Evolutionary conservation across 2,329 filamentous ascomycete genomes (phyloP).

Genomic region (Diaporthe velutina): DNA sequence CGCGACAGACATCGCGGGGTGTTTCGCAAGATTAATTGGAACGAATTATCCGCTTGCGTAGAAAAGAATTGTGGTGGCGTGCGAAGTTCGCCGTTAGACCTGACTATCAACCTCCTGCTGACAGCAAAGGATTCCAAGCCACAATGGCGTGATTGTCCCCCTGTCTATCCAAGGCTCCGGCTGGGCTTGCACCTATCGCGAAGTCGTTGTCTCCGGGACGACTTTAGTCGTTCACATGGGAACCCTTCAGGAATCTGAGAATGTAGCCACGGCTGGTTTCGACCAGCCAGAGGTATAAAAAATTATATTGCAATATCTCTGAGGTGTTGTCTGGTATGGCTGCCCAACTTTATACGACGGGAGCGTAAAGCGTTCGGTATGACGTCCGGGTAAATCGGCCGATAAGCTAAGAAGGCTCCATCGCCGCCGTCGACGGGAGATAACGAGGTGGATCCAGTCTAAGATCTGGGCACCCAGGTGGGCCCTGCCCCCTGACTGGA

Average conservation of each 20-base stretch:
- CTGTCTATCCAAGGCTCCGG: not conserved
- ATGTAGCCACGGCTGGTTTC: not conserved
- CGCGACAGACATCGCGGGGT: not conserved
- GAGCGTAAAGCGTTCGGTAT: not conserved
- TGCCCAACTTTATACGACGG: not conserved
- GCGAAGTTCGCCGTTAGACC: not conserved
- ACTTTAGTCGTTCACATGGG: not conserved
- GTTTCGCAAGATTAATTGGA: not conserved
- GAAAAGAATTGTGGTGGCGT: not conserved
- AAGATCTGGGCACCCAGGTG: conserved; percentile 23
- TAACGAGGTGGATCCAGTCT: conserved; percentile 30
- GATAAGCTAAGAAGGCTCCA: not conserved
- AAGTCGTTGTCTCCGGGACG: not conserved
- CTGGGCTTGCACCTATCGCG: conserved; percentile 1
- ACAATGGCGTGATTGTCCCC: conserved; percentile 30
- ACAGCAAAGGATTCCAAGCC: conserved; percentile 23
- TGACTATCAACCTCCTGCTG: not conserved
- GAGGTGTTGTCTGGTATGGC: no score
- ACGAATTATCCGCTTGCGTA: not conserved
- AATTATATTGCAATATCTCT: not conserved
- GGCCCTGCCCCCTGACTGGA: conserved; percentile 27
- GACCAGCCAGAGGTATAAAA: rapidly evolving
- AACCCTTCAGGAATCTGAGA: not conserved
- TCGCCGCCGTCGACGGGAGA: conserved; percentile 10
- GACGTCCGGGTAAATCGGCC: not conserved